phyloP scores from a whole-genome alignment of 192 early-diverging fungal genomes.

The Coemansia guatemalensis region DNA sequence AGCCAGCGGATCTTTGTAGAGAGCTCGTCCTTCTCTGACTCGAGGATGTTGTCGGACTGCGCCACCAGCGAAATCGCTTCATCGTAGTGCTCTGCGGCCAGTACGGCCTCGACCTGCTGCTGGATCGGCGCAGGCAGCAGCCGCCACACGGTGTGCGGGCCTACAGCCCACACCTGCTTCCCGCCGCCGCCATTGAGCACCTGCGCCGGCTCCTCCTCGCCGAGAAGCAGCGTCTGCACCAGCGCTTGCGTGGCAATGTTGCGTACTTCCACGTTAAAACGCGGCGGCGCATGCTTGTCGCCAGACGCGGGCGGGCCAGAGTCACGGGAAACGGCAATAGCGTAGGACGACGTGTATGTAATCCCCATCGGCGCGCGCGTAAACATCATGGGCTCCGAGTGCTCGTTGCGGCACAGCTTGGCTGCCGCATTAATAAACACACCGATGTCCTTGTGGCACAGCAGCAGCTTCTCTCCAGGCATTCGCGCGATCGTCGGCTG shows the following conservation, averaged over 20 bases:
- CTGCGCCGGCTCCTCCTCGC: slow-evolving; percentile 51
- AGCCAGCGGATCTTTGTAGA: slow-evolving; percentile 62
- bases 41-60: slow-evolving; percentile 70
- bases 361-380: slow-evolving; percentile 34
- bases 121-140: slow-evolving; percentile 57
- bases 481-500: slow-evolving; percentile 49
- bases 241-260: slow-evolving; percentile 79
- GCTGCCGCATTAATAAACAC: slow-evolving; percentile 50
- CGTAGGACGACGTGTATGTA: slow-evolving; percentile 53
- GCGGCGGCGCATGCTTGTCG: neutral
- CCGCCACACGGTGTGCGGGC: slow-evolving; percentile 68
- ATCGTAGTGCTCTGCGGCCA: slow-evolving; percentile 67
- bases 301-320: neutral
- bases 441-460: slow-evolving; percentile 52
- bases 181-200: slow-evolving; percentile 65
- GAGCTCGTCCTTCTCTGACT: slow-evolving; percentile 68
- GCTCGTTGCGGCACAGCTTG: slow-evolving; percentile 49
- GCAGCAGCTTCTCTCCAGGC: slow-evolving; percentile 51
- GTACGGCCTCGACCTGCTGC: slow-evolving; percentile 69
- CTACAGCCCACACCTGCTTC: slow-evolving; percentile 73
- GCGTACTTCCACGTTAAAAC: slow-evolving; percentile 74
- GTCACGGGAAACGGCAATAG: slow-evolving; percentile 29
- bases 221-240: slow-evolving; percentile 78
- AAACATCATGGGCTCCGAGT: slow-evolving; percentile 45
- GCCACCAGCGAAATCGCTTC: slow-evolving; percentile 75